A percentile compares a stretch with the other conserved stretches of the same genome.
phyloP scores from a whole-genome alignment of 768 basidiomycete genomes.

The Amanita subjunquillea region DNA sequence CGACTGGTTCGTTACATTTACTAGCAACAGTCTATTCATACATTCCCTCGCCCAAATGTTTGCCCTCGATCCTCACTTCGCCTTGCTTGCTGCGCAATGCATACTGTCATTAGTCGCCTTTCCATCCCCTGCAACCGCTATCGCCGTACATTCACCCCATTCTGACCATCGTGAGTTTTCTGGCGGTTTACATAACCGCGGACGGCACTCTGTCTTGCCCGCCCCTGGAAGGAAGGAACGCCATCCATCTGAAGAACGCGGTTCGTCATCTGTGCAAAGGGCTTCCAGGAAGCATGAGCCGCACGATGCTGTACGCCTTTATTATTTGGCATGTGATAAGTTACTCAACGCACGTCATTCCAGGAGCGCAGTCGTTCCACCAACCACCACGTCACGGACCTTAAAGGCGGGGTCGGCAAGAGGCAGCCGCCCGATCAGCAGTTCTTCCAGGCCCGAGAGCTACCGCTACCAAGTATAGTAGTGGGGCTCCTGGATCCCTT shows the following conservation, averaged over 20 bases:
- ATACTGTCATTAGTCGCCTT: not conserved
- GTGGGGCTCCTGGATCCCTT: not conserved
- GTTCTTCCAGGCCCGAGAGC: not conserved
- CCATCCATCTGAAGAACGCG: not conserved
- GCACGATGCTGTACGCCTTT: not conserved
- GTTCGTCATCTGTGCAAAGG: too few relatives aligned
- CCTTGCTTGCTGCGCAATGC: slow-evolving; percentile 4
- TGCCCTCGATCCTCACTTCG: slow-evolving; percentile 3
- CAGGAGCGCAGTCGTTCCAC: not conserved
- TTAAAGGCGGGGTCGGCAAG: not conserved
- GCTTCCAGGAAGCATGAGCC: not conserved
- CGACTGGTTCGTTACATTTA: slow-evolving; percentile 7
- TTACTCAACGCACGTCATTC: not conserved
- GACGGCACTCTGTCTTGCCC: not conserved
- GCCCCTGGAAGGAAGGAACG: not conserved
- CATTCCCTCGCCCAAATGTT: slow-evolving; percentile 1
- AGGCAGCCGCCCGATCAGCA: not conserved
- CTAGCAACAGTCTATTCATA: not conserved
- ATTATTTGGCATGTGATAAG: not conserved
- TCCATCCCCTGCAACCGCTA: not conserved
- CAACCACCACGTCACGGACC: not conserved
- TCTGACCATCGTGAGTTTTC: not conserved
- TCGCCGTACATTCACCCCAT: slow-evolving; percentile 3
- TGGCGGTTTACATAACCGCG: not conserved
- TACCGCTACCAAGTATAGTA: not conserved